A percentile compares a stretch with the other conserved stretches of the same genome.
Conservation (phyloP, 139 green algal species). For the Chlorella ohadii region DNA sequence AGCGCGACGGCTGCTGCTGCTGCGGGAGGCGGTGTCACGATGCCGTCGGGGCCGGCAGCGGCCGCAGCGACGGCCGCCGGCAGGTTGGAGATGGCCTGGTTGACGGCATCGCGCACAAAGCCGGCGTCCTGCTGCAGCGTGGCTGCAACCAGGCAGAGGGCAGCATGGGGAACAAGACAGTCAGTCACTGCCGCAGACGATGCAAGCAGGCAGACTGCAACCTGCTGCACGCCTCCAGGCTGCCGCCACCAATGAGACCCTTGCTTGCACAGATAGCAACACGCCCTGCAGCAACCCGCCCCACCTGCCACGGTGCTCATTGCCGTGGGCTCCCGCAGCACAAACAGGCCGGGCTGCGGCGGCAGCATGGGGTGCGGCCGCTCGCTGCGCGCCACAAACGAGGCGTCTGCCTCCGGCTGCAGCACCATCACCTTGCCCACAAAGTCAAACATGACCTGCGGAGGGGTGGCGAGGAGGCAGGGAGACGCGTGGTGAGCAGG, state of each 20-base stretch:
- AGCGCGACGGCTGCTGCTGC: background rate
- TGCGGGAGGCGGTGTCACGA: background rate
- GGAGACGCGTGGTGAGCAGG: no score
- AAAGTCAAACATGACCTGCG: conserved; percentile 89
- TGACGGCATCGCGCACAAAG: background rate
- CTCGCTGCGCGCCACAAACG: conserved; percentile 59
- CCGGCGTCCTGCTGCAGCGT: conserved; percentile 10
- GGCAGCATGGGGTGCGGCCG: conserved; percentile 88
- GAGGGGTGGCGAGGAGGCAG: background rate
- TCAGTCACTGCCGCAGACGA: background rate
- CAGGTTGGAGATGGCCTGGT: conserved; percentile 16
- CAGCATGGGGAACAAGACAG: no score
- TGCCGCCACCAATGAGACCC: no score
- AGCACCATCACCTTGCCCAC: conserved; percentile 89
- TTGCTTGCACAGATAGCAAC: no score
- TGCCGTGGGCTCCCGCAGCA: conserved; percentile 50
- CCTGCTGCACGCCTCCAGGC: no score
- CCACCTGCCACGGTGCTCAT: background rate
- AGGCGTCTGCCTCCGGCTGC: conserved; percentile 76
- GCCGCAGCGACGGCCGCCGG: background rate
- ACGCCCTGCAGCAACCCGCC: no score
- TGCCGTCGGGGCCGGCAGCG: background rate
- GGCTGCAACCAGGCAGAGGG: background rate
- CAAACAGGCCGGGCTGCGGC: conserved; percentile 71
- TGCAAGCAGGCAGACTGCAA: no score